These are phyloP conservation scores for Suillus fuscotomentosus DNA, from an alignment of 768 basidiomycete genomes.

Conservation along the genomic window DNA sequence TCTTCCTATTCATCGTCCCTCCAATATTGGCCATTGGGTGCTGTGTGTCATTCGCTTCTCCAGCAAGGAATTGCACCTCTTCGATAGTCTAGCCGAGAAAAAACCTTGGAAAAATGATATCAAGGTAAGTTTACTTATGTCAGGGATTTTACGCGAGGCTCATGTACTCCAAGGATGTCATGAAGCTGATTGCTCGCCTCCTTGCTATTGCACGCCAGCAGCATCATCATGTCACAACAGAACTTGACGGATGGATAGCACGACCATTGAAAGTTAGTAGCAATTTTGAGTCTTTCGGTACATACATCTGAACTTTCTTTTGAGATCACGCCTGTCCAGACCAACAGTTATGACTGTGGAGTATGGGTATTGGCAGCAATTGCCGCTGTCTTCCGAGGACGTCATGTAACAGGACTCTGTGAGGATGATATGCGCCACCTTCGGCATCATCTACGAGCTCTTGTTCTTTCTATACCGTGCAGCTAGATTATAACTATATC, in stretches of 20 bases:
- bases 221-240: background rate
- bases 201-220: slow-evolving; percentile 1
- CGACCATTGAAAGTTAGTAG: slow-evolving; percentile 1
- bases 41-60: slow-evolving; percentile 19
- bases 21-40: slow-evolving; percentile 31
- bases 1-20: slow-evolving; percentile 33
- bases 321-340: slow-evolving; percentile 9
- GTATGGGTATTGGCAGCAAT: slow-evolving; percentile 24
- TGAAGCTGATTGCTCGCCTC: slow-evolving; percentile 8
- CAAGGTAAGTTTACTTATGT: background rate
- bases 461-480: slow-evolving; percentile 3
- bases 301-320: background rate
- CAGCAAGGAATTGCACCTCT: slow-evolving; percentile 9
- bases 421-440: slow-evolving; percentile 17
- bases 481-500: background rate
- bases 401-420: slow-evolving; percentile 7
- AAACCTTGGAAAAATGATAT: slow-evolving; percentile 8
- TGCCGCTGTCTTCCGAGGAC: slow-evolving; percentile 17
- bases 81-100: slow-evolving; percentile 11
- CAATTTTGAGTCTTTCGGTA: background rate
- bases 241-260: slow-evolving; percentile 7
- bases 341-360: slow-evolving; percentile 21
- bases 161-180: background rate
- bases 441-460: slow-evolving; percentile 8
- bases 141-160: background rate